Evolutionary conservation across 78 protist species (phyloP).

Genomic region (Dictyostelium brefeldianum): DNA sequence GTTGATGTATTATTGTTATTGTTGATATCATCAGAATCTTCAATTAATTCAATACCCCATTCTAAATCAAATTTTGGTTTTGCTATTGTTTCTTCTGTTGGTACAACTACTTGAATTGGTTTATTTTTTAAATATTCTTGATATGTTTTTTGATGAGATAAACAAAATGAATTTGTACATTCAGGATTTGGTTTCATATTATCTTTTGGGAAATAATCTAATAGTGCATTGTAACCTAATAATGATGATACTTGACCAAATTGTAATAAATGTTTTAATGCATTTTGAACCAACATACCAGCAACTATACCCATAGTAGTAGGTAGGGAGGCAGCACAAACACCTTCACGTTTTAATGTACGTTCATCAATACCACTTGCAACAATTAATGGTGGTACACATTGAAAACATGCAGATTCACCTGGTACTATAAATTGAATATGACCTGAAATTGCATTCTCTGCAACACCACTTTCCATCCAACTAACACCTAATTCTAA

Average conservation of each 20-base stretch:
- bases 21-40: conserved; percentile 8
- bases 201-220: conserved; percentile 94
- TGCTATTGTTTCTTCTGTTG: background rate
- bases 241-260: conserved; percentile 94
- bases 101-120: background rate
- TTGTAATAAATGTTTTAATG: conserved; percentile 92
- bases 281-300: conserved; percentile 95
- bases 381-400: conserved; percentile 98
- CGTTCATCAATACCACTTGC: conserved; percentile 94
- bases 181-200: conserved; percentile 91
- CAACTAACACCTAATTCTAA: conserved; percentile 83
- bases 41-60: conserved; percentile 74
- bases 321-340: conserved; percentile 98
- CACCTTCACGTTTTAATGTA: conserved; percentile 91
- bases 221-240: conserved; percentile 94
- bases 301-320: conserved; percentile 98
- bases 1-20: background rate
- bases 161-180: conserved; percentile 86
- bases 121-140: conserved; percentile 46
- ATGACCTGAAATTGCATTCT: conserved; percentile 98
- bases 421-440: conserved; percentile 95
- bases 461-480: conserved; percentile 99
- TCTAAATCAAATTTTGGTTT: conserved; percentile 63
- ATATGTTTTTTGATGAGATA: conserved; percentile 27
- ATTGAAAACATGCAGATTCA: conserved; percentile 91